These are phyloP conservation scores for Diaporthe ilicicola DNA, from an alignment of 2,329 filamentous ascomycete species.

Conservation along the genomic window DNA sequence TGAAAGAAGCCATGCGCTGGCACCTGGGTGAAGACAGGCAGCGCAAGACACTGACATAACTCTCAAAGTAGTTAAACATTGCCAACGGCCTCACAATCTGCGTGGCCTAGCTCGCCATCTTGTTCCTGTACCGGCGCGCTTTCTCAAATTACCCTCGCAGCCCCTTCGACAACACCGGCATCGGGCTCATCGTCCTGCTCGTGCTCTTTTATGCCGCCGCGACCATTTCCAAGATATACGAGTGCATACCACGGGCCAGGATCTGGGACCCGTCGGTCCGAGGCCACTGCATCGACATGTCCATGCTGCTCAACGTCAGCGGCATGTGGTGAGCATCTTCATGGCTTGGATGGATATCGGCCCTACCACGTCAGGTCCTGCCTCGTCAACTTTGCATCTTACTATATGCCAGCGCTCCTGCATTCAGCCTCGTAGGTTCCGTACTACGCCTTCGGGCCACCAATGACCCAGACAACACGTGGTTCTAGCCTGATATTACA, in stretches of 20 bases:
- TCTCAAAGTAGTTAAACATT: constrained; percentile 2
- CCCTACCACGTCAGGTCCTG: neutral
- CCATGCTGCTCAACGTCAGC: constrained; percentile 16
- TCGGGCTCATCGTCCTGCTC: neutral
- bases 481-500: constrained; percentile 7
- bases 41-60: neutral
- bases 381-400: neutral
- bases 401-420: neutral
- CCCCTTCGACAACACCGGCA: neutral
- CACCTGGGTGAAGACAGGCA: too few species aligned
- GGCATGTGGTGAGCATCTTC: neutral
- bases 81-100: constrained; percentile 23
- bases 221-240: constrained; percentile 10
- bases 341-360: neutral
- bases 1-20: too few species aligned
- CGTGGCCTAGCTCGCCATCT: constrained; percentile 10
- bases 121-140: neutral
- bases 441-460: neutral
- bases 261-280: neutral
- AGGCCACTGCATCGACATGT: neutral
- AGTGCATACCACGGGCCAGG: neutral
- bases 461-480: constrained; percentile 11
- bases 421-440: neutral
- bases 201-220: constrained; percentile 16
- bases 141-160: constrained; percentile 6